phyloP scores from a whole-genome alignment of 257 asterid genomes.

The Henckelia pumila region DNA sequence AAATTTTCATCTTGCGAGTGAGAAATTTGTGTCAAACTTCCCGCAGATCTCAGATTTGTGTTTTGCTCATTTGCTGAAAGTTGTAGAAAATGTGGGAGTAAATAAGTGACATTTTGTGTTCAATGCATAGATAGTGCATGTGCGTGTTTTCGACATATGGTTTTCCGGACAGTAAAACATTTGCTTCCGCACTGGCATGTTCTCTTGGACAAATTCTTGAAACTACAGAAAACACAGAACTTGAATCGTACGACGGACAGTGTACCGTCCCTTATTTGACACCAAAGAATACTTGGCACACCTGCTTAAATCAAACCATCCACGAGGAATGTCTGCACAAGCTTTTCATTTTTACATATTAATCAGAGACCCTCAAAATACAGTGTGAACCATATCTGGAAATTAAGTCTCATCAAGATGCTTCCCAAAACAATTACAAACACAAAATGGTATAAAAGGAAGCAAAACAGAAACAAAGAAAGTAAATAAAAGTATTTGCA shows the following conservation, averaged over 20 bases:
- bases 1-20: neutral
- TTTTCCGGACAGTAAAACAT: neutral
- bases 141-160: neutral
- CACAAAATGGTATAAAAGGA: constrained; percentile 12
- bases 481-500: constrained; percentile 23
- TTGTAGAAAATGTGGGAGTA: neutral
- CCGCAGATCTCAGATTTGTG: neutral
- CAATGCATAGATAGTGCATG: neutral
- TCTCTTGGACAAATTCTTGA: neutral
- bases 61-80: neutral
- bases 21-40: neutral
- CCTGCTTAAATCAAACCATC: neutral
- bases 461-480: constrained; percentile 6
- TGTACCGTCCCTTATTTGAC: neutral
- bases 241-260: neutral
- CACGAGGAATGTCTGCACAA: neutral
- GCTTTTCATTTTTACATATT: constrained; percentile 18
- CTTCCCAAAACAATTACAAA: constrained; percentile 19
- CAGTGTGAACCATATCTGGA: constrained; percentile 21
- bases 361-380: constrained; percentile 23
- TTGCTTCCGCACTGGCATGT: neutral
- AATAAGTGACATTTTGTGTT: neutral
- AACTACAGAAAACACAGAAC: neutral
- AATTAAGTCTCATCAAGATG: constrained; percentile 22
- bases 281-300: neutral